phyloP scores from a whole-genome alignment of 73 alveolate genomes.

The Tetrahymena thermophila region DNA sequence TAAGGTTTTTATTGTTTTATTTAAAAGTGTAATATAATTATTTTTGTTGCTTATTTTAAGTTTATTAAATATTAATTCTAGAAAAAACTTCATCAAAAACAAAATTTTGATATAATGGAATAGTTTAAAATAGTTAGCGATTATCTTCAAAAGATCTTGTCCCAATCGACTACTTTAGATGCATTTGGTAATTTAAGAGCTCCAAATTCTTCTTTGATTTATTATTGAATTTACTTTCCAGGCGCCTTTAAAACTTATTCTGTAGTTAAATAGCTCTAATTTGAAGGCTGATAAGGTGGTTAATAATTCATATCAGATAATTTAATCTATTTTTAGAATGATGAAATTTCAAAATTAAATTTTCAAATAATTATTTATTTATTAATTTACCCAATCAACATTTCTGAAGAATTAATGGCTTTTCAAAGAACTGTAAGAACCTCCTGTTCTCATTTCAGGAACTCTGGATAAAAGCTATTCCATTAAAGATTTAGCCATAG shows the following conservation, averaged over 20 bases:
- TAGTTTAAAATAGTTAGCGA: neutral
- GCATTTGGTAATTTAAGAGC: neutral
- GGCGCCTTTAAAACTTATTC: neutral
- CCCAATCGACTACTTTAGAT: neutral
- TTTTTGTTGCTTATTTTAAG: neutral
- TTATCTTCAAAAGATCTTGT: neutral
- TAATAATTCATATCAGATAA: neutral
- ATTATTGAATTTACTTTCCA: neutral
- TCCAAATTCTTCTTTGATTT: neutral
- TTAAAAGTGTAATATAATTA: neutral
- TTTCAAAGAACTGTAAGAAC: constrained; percentile 20
- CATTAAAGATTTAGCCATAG: constrained; percentile 26
- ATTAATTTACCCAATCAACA: constrained; percentile 18
- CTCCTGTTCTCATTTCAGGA: constrained; percentile 40
- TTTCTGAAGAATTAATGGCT: constrained; percentile 32
- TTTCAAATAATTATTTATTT: neutral
- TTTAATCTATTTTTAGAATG: neutral
- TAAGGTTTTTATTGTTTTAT: neutral
- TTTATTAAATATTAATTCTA: too few species aligned
- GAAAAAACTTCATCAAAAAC: neutral
- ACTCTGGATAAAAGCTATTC: constrained; percentile 15
- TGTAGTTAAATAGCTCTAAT: neutral
- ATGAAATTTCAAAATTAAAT: neutral
- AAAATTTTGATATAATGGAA: neutral
- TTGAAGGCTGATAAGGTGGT: neutral